phyloP scores from a whole-genome alignment of 371 early-diverging fungal genomes.

The Haplosporangium sp. region DNA sequence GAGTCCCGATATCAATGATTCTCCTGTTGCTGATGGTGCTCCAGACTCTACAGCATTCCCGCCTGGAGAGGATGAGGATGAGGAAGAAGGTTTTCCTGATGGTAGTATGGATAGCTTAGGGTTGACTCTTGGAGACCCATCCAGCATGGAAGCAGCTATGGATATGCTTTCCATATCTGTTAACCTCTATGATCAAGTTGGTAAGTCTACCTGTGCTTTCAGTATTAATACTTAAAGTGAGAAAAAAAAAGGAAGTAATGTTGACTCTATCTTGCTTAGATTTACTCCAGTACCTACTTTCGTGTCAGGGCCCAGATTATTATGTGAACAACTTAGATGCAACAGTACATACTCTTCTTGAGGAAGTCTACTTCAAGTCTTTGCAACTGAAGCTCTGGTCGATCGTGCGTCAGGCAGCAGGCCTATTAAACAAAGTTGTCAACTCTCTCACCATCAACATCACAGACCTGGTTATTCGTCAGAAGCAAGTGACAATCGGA shows the following conservation, averaged over 20 bases:
- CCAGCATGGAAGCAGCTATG: conserved; percentile 73
- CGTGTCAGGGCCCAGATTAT: conserved; percentile 73
- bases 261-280: conserved; percentile 53
- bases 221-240: neutral
- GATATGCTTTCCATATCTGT: conserved; percentile 71
- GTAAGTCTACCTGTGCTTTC: conserved; percentile 18
- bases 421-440: conserved; percentile 80
- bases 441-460: conserved; percentile 84
- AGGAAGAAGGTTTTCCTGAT: conserved; percentile 45
- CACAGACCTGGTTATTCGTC: conserved; percentile 84
- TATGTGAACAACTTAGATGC: conserved; percentile 64
- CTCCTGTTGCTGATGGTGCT: conserved; percentile 3
- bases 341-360: conserved; percentile 73
- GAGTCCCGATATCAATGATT: conserved; percentile 37
- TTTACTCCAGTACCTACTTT: conserved; percentile 83
- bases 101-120: conserved; percentile 62
- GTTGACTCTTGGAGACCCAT: conserved; percentile 77
- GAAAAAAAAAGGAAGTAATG: neutral
- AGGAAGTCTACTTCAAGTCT: conserved; percentile 87
- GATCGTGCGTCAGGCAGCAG: conserved; percentile 87
- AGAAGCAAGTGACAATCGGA: conserved; percentile 87
- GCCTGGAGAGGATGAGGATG: conserved; percentile 34
- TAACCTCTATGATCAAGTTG: conserved; percentile 86
- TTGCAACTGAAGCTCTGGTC: conserved; percentile 81
- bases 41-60: conserved; percentile 17